Evolutionary conservation across 2,329 filamentous ascomycete species (phyloP).

Genomic region (Penicillium sp.): DNA sequence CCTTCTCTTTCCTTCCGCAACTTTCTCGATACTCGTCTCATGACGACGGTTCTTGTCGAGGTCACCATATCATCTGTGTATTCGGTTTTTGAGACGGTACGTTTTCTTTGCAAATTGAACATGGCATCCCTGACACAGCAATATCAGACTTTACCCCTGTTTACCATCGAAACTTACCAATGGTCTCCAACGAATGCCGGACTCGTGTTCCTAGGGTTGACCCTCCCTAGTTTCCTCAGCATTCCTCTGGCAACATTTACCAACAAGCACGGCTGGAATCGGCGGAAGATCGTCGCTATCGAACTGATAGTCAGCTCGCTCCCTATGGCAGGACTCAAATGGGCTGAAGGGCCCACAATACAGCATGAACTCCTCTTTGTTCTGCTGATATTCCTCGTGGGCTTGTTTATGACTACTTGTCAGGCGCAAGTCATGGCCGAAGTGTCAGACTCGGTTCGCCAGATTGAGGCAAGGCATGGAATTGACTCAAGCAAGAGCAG

Average conservation of each 20-base stretch:
- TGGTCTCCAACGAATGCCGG: constrained; percentile 1
- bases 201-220: constrained; percentile 4
- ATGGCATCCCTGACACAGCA: not conserved
- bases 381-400: not conserved
- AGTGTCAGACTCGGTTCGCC: constrained; percentile 3
- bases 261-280: not conserved
- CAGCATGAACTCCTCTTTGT: constrained; percentile 1
- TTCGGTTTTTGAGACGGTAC: constrained; percentile 2
- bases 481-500: not conserved
- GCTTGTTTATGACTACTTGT: constrained; percentile 5
- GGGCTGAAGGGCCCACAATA: not conserved
- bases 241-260: constrained; percentile 4
- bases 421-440: constrained; percentile 8
- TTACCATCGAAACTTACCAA: constrained; percentile 5
- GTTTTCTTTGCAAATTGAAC: not conserved
- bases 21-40: not conserved
- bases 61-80: not conserved
- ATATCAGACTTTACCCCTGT: constrained; percentile 9
- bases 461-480: constrained; percentile 1
- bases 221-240: constrained; percentile 8
- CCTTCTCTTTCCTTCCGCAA: not conserved
- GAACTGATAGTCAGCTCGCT: not conserved
- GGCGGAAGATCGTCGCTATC: constrained; percentile 5
- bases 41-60: not conserved
- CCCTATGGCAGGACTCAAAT: constrained; percentile 1